Percentiles rank a stretch among this genome's conserved stretches.
Conservation (phyloP, 768 basidiomycete species). For the Leccinum subgranulosum region DNA sequence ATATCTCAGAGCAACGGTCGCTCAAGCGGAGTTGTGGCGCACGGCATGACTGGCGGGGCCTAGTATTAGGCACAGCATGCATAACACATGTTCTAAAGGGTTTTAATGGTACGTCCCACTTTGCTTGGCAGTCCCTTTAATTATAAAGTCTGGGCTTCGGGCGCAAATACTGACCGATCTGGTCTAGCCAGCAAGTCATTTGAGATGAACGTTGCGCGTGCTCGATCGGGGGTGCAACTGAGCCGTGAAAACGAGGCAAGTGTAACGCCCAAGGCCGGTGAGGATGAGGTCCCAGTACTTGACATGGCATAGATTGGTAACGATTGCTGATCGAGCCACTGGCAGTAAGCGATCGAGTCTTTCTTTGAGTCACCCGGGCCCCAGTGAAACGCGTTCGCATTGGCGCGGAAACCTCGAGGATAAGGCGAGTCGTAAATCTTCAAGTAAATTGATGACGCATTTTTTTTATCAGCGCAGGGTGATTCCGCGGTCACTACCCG, state of each 20-base stretch:
- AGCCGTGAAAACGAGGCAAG: neutral
- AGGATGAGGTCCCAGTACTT: neutral
- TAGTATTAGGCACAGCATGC: conserved; percentile 1
- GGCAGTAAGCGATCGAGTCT: conserved; percentile 11
- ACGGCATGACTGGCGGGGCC: neutral
- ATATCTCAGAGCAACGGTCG: neutral
- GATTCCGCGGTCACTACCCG: neutral
- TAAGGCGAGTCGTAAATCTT: conserved; percentile 11
- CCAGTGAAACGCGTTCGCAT: neutral
- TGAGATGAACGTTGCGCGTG: neutral
- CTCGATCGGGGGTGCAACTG: neutral
- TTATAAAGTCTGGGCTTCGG: neutral
- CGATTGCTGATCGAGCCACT: neutral
- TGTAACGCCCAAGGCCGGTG: neutral
- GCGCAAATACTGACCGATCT: neutral
- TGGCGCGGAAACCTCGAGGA: conserved; percentile 11
- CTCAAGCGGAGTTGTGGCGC: neutral
- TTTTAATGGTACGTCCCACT: neutral
- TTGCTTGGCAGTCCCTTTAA: conserved; percentile 10
- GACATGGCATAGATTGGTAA: neutral
- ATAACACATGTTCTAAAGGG: neutral
- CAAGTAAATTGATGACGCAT: neutral
- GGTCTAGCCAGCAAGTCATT: neutral
- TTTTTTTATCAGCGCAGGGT: neutral
- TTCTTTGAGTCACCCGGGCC: neutral